Evolutionary conservation across 139 green algal genomes (phyloP).

Genomic region (Picochlorum sp.): DNA sequence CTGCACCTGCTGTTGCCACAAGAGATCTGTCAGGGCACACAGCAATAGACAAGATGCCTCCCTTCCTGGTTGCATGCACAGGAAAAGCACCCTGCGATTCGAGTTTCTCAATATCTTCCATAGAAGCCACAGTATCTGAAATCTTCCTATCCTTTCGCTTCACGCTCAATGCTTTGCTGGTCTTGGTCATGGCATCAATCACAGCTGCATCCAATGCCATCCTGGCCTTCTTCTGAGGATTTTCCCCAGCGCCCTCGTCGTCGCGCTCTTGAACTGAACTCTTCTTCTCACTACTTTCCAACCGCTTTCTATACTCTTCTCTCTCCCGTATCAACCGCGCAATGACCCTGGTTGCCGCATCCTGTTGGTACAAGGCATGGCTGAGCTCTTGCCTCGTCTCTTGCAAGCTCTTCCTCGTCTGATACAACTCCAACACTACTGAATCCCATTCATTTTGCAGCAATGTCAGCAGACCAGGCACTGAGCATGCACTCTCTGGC

Average conservation of each 20-base stretch:
- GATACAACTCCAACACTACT: slow-evolving; percentile 81
- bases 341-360: slow-evolving; percentile 87
- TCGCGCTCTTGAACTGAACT: background rate
- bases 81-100: slow-evolving; percentile 50
- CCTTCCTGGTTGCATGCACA: slow-evolving; percentile 81
- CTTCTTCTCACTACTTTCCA: slow-evolving; percentile 17
- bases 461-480: slow-evolving; percentile 82
- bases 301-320: slow-evolving; percentile 37
- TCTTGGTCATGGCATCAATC: slow-evolving; percentile 27
- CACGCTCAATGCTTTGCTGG: slow-evolving; percentile 47
- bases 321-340: slow-evolving; percentile 51
- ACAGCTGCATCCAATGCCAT: slow-evolving; percentile 32
- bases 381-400: slow-evolving; percentile 75
- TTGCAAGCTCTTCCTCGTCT: slow-evolving; percentile 65
- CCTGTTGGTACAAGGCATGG: slow-evolving; percentile 92
- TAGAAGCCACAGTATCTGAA: slow-evolving; percentile 40
- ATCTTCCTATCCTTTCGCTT: slow-evolving; percentile 76
- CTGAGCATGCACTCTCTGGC: slow-evolving; percentile 65
- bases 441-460: slow-evolving; percentile 98
- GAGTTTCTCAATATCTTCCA: slow-evolving; percentile 54
- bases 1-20: slow-evolving; percentile 45
- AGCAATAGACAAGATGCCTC: slow-evolving; percentile 70
- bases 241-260: background rate
- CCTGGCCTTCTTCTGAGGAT: slow-evolving; percentile 5
- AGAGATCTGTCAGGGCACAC: slow-evolving; percentile 40